phyloP scores from a whole-genome alignment of 2,329 filamentous ascomycete genomes.

The Penicillium sp. region DNA sequence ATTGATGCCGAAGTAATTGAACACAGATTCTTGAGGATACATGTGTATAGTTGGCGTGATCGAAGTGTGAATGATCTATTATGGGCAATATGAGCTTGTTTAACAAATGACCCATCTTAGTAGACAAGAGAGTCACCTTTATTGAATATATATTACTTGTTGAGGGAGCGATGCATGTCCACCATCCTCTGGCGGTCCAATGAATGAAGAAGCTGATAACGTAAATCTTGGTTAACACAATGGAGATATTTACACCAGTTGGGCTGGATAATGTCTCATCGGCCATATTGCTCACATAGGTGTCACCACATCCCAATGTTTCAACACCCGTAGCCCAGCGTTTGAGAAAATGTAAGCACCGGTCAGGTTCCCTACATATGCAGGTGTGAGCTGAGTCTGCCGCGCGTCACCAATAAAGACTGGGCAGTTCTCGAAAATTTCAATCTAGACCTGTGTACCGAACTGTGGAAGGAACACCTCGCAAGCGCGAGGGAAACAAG shows the following conservation, averaged over 20 bases:
- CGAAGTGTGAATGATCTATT: not conserved
- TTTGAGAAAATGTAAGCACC: not conserved
- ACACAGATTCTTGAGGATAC: too few relatives aligned
- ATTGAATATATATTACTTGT: not conserved
- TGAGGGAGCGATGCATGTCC: not conserved
- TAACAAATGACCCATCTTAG: not conserved
- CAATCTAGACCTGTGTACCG: constrained; percentile 64
- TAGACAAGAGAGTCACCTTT: too few relatives aligned
- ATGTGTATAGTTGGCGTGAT: too few relatives aligned
- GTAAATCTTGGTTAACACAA: not conserved
- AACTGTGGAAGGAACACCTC: constrained; percentile 69
- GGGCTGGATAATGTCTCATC: constrained; percentile 49
- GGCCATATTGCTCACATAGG: constrained; percentile 58
- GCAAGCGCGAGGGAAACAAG: constrained; percentile 55
- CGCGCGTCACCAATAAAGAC: constrained; percentile 53
- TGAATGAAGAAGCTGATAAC: not conserved
- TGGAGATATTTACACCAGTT: constrained; percentile 5
- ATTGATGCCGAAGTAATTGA: too few relatives aligned
- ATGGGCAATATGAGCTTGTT: not conserved
- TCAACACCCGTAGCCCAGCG: not conserved
- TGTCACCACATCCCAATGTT: not conserved
- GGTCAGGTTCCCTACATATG: constrained; percentile 51
- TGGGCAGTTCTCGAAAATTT: constrained; percentile 66
- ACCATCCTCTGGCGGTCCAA: not conserved
- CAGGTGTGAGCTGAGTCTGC: constrained; percentile 43